Conservation (phyloP, 2,329 filamentous ascomycete species). For the Hyphodiscus sp. region DNA sequence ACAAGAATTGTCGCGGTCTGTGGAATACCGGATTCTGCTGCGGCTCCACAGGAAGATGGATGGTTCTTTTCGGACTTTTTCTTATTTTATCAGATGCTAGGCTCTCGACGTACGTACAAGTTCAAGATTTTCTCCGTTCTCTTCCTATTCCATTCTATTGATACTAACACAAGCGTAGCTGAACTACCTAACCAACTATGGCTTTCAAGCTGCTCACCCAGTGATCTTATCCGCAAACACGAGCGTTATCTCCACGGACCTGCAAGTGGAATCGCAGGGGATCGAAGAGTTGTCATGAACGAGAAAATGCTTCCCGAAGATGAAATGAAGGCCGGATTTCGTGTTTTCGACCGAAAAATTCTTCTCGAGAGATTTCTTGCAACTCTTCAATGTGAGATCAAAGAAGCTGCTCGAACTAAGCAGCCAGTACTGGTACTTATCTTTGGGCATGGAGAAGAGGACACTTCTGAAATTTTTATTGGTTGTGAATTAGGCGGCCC, state of each 20-base stretch:
- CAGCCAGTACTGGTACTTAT: background rate
- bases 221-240: background rate
- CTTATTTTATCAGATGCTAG: too few species aligned
- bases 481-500: background rate
- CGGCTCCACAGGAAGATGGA: too few species aligned
- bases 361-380: background rate
- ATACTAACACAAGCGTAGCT: background rate
- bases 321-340: background rate
- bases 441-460: slow-evolving; percentile 1
- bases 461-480: background rate
- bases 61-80: too few species aligned
- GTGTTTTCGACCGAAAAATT: background rate
- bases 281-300: background rate
- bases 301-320: background rate
- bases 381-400: background rate
- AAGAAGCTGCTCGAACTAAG: background rate
- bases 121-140: too few species aligned
- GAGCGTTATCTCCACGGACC: too few species aligned
- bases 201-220: background rate
- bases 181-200: background rate
- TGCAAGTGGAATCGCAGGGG: too few species aligned
- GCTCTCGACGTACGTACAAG: too few species aligned
- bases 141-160: too few species aligned
- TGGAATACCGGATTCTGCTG: too few species aligned
- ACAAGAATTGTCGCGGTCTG: too few species aligned